A percentile compares a stretch with the other conserved stretches of the same genome.
phyloP scores from a whole-genome alignment of 495 filamentous ascomycete species.

The Penicillium atrosanguineum region DNA sequence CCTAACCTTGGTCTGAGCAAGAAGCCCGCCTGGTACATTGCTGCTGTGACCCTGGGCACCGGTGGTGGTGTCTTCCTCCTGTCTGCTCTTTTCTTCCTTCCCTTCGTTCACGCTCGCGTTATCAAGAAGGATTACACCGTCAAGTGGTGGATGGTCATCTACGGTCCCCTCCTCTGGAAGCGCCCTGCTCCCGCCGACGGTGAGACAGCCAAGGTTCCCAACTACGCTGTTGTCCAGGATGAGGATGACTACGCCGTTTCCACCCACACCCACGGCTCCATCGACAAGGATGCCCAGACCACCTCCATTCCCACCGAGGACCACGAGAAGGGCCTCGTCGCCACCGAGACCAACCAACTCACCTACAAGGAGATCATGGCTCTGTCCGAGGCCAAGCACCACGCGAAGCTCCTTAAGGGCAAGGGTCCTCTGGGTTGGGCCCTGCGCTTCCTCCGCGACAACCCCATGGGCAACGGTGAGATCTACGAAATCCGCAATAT shows the following conservation, averaged over 20 bases:
- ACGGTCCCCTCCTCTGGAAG: constrained; percentile 52
- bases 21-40: constrained; percentile 56
- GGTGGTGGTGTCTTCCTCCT: constrained; percentile 51
- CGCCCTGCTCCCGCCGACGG: constrained; percentile 40
- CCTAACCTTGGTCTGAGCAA: constrained; percentile 53
- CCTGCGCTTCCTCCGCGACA: constrained; percentile 66
- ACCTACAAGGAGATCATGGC: constrained; percentile 57
- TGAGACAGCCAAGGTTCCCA: constrained; percentile 48
- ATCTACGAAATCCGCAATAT: constrained; percentile 68
- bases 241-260: constrained; percentile 30
- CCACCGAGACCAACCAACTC: constrained; percentile 39
- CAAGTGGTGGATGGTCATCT: constrained; percentile 52
- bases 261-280: constrained; percentile 21
- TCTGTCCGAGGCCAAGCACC: constrained; percentile 46
- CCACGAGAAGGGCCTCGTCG: constrained; percentile 45
- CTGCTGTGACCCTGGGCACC: constrained; percentile 52
- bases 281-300: constrained; percentile 32
- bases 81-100: constrained; percentile 58
- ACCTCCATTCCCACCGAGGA: constrained; percentile 18
- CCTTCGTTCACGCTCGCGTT: constrained; percentile 52
- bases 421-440: constrained; percentile 68
- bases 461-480: constrained; percentile 63
- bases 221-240: constrained; percentile 54
- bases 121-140: constrained; percentile 53
- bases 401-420: constrained; percentile 52